phyloP scores from a whole-genome alignment of 768 basidiomycete species.

The Rhodosporidiobolus sp. region DNA sequence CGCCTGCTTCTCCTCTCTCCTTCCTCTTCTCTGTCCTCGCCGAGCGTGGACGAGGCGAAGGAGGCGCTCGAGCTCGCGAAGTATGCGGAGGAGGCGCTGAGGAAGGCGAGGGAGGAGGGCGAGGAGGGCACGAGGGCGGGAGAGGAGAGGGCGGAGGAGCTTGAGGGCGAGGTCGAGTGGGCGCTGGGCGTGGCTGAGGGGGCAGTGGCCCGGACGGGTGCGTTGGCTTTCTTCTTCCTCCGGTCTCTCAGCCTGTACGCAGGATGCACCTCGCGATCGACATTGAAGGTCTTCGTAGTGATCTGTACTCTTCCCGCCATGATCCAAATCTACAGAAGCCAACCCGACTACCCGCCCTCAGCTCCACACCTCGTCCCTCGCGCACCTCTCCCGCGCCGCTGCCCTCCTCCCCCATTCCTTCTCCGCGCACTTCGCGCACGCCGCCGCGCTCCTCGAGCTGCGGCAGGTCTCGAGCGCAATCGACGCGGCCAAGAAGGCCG shows the following conservation, averaged over 20 bases:
- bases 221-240: constrained; percentile 29
- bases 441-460: constrained; percentile 56
- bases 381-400: constrained; percentile 50
- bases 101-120: not conserved
- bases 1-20: constrained; percentile 67
- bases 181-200: constrained; percentile 64
- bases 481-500: constrained; percentile 63
- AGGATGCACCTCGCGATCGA: not conserved
- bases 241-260: not conserved
- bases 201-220: constrained; percentile 68
- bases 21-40: no score
- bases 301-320: not conserved
- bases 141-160: constrained; percentile 31
- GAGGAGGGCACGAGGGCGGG: constrained; percentile 28
- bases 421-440: constrained; percentile 57
- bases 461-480: constrained; percentile 69
- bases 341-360: constrained; percentile 62
- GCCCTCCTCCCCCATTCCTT: constrained; percentile 67
- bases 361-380: constrained; percentile 60
- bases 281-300: not conserved
- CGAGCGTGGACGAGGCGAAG: constrained; percentile 54
- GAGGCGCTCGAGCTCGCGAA: constrained; percentile 66
- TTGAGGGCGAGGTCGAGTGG: constrained; percentile 47
- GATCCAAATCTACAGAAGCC: constrained; percentile 55
- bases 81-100: constrained; percentile 30